These are phyloP conservation scores for Saccharomyces cerevisiae DNA, from an alignment of 805 yeast species.

Conservation along the genomic window DNA sequence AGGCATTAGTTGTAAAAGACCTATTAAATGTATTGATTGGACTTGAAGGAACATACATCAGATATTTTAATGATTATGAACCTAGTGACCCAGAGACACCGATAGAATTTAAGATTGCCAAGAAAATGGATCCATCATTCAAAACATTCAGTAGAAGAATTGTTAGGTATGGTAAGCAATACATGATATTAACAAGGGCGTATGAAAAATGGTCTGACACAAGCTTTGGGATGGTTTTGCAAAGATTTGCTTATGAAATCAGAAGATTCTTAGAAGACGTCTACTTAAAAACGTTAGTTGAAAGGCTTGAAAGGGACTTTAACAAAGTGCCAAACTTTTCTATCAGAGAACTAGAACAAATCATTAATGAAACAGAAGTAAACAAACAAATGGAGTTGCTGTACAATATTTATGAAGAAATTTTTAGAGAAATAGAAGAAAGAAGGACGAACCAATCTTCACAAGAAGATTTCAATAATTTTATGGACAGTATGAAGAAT, in stretches of 20 bases:
- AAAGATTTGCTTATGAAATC: conserved; percentile 59
- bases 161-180: conserved; percentile 55
- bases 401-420: conserved; percentile 45
- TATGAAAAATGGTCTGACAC: conserved; percentile 47
- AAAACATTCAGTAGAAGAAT: conserved; percentile 60
- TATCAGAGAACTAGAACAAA: conserved; percentile 50
- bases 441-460: conserved; percentile 31
- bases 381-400: conserved; percentile 42
- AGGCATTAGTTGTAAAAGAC: conserved; percentile 65
- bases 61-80: conserved; percentile 56
- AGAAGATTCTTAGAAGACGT: conserved; percentile 36
- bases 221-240: conserved; percentile 63
- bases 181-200: conserved; percentile 50
- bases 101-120: conserved; percentile 69
- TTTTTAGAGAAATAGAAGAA: conserved; percentile 40
- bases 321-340: conserved; percentile 43
- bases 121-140: conserved; percentile 62
- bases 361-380: conserved; percentile 32
- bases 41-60: conserved; percentile 67
- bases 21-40: conserved; percentile 60
- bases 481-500: conserved; percentile 35
- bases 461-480: conserved; percentile 35
- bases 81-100: conserved; percentile 33
- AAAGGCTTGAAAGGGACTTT: conserved; percentile 47
- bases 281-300: conserved; percentile 30